These are phyloP conservation scores for Lizonia empirigonia DNA, from an alignment of 2,329 filamentous ascomycete species.

Conservation along the genomic window DNA sequence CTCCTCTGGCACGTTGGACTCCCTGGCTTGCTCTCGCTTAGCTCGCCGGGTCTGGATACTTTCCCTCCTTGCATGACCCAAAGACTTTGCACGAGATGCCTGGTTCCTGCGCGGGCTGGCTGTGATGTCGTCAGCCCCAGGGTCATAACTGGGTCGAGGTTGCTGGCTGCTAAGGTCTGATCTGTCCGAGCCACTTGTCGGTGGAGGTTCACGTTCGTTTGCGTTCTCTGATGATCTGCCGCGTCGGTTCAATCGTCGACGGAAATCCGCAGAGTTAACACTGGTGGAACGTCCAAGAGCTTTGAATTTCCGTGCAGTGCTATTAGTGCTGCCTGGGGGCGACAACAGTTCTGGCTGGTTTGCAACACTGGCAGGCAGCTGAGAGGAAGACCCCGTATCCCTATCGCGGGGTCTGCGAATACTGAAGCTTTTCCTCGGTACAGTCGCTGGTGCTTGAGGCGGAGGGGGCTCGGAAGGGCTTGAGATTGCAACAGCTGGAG, in stretches of 20 bases:
- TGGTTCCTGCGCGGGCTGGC: constrained; percentile 38
- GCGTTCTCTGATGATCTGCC: constrained; percentile 60
- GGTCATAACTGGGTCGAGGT: constrained; percentile 54
- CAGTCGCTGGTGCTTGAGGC: constrained; percentile 50
- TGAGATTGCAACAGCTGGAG: constrained; percentile 81
- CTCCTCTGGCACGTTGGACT: constrained; percentile 86
- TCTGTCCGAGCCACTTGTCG: constrained; percentile 80
- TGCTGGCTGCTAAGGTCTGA: constrained; percentile 60
- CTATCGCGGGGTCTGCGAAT: constrained; percentile 68
- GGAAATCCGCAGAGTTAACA: constrained; percentile 84
- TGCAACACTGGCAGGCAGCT: constrained; percentile 59
- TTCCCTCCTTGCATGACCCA: constrained; percentile 86
- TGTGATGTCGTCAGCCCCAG: constrained; percentile 58
- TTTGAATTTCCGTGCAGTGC: constrained; percentile 65
- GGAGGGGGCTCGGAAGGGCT: constrained; percentile 66
- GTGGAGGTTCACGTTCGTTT: constrained; percentile 64
- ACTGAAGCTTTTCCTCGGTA: constrained; percentile 86
- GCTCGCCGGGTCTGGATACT: constrained; percentile 87
- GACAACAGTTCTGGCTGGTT: constrained; percentile 80
- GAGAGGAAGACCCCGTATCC: constrained; percentile 55
- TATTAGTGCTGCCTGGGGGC: constrained; percentile 65
- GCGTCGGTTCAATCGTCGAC: constrained; percentile 65
- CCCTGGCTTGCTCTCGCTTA: constrained; percentile 71
- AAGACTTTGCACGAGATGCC: constrained; percentile 73
- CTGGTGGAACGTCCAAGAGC: constrained; percentile 85